A percentile compares a stretch with the other conserved stretches of the same genome.
phyloP scores from a whole-genome alignment of 2,329 filamentous ascomycete species.

The Xylaria sp. region DNA sequence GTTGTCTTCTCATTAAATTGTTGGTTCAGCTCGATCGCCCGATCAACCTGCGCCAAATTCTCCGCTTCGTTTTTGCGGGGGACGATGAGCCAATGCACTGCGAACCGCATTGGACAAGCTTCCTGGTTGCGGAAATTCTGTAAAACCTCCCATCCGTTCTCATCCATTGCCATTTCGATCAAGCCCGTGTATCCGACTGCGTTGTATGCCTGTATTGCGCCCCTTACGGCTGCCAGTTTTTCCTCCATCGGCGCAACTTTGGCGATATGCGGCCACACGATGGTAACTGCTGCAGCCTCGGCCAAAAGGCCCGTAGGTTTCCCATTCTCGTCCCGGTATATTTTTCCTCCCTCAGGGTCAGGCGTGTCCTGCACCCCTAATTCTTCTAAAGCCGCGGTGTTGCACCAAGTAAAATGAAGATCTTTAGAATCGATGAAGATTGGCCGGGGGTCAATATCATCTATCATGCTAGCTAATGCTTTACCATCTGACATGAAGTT shows the following conservation, averaged over 20 bases:
- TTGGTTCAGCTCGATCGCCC: conserved; percentile 60
- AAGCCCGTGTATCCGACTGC: conserved; percentile 64
- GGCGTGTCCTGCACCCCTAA: conserved; percentile 59
- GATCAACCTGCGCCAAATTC: conserved; percentile 61
- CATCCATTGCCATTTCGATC: conserved; percentile 70
- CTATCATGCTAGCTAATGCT: conserved; percentile 62
- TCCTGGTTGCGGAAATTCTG: conserved; percentile 54
- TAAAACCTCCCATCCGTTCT: conserved; percentile 64
- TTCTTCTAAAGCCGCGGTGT: conserved; percentile 62
- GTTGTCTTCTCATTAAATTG: conserved; percentile 57
- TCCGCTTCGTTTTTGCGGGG: conserved; percentile 58
- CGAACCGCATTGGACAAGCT: conserved; percentile 59
- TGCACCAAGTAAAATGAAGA: conserved; percentile 67
- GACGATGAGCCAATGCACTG: conserved; percentile 66
- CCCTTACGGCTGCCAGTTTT: conserved; percentile 58
- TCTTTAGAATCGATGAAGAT: conserved; percentile 69
- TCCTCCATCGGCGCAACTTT: conserved; percentile 60
- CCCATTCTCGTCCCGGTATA: conserved; percentile 60
- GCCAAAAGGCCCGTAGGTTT: conserved; percentile 62
- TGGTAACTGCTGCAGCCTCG: conserved; percentile 64
- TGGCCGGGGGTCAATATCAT: conserved; percentile 62
- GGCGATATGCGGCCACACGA: conserved; percentile 66
- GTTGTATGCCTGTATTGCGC: conserved; percentile 62
- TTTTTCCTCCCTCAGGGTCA: conserved; percentile 63
- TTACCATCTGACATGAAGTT: conserved; percentile 64